Evolutionary conservation across 345 rosid genomes (phyloP).

Genomic region (Eucalyptus brandiana): DNA sequence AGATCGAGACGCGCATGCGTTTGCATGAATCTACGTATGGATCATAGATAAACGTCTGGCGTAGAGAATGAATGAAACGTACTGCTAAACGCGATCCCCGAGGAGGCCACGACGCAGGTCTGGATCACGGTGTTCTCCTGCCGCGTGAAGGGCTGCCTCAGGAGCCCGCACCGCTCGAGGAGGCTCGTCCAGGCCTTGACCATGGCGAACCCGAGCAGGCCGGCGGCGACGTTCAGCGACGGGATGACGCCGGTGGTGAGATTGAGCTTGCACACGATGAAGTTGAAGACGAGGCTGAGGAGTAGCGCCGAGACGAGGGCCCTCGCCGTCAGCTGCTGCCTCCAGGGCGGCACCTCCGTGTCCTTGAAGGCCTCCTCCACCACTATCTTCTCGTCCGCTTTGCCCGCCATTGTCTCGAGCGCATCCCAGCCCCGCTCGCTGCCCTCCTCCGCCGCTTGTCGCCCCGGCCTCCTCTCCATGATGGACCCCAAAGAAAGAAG

Average conservation of each 20-base stretch:
- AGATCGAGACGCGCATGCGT: not conserved
- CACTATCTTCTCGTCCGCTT: not conserved
- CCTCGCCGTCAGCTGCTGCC: constrained; percentile 37
- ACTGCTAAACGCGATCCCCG: constrained; percentile 97
- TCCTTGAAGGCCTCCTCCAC: constrained; percentile 13
- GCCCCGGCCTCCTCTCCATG: not conserved
- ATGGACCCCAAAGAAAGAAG: not conserved
- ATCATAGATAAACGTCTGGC: not conserved
- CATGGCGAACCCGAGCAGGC: constrained; percentile 43
- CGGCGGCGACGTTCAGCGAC: constrained; percentile 57
- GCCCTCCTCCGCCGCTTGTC: not conserved
- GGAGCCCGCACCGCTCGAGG: constrained; percentile 30
- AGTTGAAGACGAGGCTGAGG: constrained; percentile 44
- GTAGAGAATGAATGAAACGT: not conserved
- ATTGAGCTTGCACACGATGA: constrained; percentile 62
- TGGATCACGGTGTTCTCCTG: constrained; percentile 89
- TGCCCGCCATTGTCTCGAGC: not conserved
- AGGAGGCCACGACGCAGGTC: constrained; percentile 83
- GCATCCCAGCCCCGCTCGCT: not conserved
- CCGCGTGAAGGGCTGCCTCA: constrained; percentile 72
- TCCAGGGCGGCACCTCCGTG: constrained; percentile 32
- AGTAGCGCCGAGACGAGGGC: constrained; percentile 30
- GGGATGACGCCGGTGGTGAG: constrained; percentile 66
- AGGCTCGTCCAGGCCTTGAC: constrained; percentile 23
- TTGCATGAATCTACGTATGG: not conserved